Evolutionary conservation across 2,329 filamentous ascomycete species (phyloP).

Genomic region (Hypoxylon sp.): DNA sequence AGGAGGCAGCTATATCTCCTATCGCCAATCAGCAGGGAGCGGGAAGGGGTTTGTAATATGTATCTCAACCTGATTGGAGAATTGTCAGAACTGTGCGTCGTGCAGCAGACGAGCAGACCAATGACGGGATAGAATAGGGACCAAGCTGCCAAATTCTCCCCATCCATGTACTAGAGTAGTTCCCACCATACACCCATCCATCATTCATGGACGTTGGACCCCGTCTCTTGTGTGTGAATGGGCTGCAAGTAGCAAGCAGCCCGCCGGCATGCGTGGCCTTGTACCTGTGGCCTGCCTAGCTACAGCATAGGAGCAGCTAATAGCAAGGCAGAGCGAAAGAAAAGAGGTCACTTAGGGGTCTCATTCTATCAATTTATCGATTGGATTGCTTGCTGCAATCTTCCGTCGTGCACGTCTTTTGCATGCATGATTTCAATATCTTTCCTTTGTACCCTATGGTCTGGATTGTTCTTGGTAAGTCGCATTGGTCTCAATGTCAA

Average conservation of each 20-base stretch:
- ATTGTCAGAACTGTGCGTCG: constrained; percentile 5
- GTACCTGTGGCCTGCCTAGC: constrained; percentile 36
- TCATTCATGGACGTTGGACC: not conserved
- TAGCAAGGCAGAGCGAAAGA: constrained; percentile 7
- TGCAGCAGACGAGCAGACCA: constrained; percentile 13
- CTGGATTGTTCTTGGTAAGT: constrained; percentile 13
- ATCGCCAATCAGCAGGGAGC: not conserved
- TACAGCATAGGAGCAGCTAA: constrained; percentile 30
- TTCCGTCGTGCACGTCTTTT: constrained; percentile 27
- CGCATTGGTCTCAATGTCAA: not conserved
- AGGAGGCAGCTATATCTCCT: not conserved
- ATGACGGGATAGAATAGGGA: constrained; percentile 15
- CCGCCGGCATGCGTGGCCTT: constrained; percentile 38
- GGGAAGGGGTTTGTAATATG: constrained; percentile 2
- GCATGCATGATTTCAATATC: constrained; percentile 20
- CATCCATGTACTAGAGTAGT: not conserved
- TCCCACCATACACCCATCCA: too few species aligned
- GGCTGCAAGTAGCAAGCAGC: constrained; percentile 14
- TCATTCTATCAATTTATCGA: not conserved
- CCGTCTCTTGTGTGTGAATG: constrained; percentile 18
- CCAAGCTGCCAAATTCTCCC: constrained; percentile 5
- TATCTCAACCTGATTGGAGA: constrained; percentile 1
- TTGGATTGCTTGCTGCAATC: constrained; percentile 23
- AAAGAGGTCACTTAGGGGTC: not conserved
- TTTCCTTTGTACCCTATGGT: constrained; percentile 18